Conservation (phyloP, 2,329 filamentous ascomycete species). For the Macrophomina pseudophaseolina region DNA sequence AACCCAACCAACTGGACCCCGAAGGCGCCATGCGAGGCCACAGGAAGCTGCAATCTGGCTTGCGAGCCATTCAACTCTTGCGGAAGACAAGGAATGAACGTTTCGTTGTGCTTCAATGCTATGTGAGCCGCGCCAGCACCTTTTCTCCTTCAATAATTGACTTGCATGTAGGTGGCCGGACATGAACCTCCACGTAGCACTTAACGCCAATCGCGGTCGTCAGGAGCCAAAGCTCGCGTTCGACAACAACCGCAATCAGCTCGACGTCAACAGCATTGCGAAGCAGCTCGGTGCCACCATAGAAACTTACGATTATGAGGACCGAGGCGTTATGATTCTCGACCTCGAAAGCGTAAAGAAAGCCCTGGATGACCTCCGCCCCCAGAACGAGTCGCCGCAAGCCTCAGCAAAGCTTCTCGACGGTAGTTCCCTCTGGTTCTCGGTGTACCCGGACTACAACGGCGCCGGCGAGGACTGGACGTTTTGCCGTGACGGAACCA, state of each 20-base stretch:
- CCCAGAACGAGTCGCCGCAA: background rate
- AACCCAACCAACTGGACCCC: background rate
- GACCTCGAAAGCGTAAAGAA: background rate
- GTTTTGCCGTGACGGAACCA: background rate
- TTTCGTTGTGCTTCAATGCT: background rate
- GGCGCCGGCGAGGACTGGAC: background rate
- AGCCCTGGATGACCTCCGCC: background rate
- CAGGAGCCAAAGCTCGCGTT: background rate
- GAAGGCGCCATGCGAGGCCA: background rate
- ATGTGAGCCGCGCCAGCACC: background rate
- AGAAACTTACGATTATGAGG: too few species aligned
- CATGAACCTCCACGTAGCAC: background rate
- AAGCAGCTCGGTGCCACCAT: slow-evolving; percentile 8
- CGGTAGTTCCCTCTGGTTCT: background rate
- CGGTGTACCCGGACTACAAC: background rate
- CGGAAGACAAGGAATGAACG: background rate
- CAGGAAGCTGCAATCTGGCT: background rate
- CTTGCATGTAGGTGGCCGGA: background rate
- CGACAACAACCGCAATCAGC: background rate
- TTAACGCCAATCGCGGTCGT: background rate
- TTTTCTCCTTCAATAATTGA: background rate
- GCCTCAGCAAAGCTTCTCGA: background rate
- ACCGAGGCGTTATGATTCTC: background rate
- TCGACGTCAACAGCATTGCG: background rate
- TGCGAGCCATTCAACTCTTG: background rate